Evolutionary conservation across 768 basidiomycete species (phyloP).

Genomic region (Leccinum obscurum): DNA sequence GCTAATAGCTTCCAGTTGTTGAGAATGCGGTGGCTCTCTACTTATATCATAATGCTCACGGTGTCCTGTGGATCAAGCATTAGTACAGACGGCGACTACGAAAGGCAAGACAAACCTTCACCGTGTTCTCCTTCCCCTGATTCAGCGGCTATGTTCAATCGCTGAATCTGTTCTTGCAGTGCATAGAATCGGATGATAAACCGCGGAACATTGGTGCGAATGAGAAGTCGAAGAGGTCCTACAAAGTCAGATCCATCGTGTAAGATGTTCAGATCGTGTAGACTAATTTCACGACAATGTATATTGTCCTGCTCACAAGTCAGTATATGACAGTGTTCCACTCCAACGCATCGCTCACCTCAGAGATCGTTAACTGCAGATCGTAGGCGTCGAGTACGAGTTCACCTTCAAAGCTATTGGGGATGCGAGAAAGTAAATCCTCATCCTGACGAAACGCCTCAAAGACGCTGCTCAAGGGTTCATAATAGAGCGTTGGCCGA

Average conservation of each 20-base stretch:
- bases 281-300: slow-evolving; percentile 63
- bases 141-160: slow-evolving; percentile 31
- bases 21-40: slow-evolving; percentile 10
- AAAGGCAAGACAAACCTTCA: slow-evolving; percentile 18
- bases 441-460: slow-evolving; percentile 70
- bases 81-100: neutral
- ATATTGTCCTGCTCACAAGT: slow-evolving; percentile 57
- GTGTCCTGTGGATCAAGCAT: slow-evolving; percentile 15
- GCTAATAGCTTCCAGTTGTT: slow-evolving; percentile 4
- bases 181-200: slow-evolving; percentile 67
- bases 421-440: slow-evolving; percentile 41
- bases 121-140: slow-evolving; percentile 18
- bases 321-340: neutral
- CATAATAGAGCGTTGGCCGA: slow-evolving; percentile 74
- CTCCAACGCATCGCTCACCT: slow-evolving; percentile 43
- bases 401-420: slow-evolving; percentile 57
- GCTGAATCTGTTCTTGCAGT: slow-evolving; percentile 57
- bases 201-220: slow-evolving; percentile 51
- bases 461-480: slow-evolving; percentile 68
- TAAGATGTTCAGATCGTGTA: slow-evolving; percentile 70
- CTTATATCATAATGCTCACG: slow-evolving; percentile 9
- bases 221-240: slow-evolving; percentile 62
- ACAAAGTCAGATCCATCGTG: slow-evolving; percentile 63
- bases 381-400: slow-evolving; percentile 72
- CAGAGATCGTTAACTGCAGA: slow-evolving; percentile 60